phyloP scores from a whole-genome alignment of 495 filamentous ascomycete genomes.

The Trichodelitschia bisporula region DNA sequence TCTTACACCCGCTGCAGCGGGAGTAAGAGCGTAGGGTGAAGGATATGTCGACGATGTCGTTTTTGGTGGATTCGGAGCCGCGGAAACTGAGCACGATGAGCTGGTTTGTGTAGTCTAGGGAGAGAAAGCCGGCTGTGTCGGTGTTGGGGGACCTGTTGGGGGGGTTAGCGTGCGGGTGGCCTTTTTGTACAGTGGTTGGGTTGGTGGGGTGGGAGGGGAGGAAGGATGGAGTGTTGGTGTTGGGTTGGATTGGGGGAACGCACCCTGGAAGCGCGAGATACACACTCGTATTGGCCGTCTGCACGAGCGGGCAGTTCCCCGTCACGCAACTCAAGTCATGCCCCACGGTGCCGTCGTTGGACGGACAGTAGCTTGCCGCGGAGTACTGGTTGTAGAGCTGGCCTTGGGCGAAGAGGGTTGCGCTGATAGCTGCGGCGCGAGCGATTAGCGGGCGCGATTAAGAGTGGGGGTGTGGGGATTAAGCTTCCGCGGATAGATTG shows the following conservation, averaged over 20 bases:
- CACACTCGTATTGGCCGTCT: slow-evolving; percentile 27
- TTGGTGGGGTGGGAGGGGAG: no score
- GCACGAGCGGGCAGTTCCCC: slow-evolving; percentile 31
- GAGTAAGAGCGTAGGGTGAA: slow-evolving; percentile 17
- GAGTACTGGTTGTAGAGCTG: slow-evolving; percentile 44
- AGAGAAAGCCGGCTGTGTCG: slow-evolving; percentile 44
- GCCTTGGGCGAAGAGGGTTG: slow-evolving; percentile 26
- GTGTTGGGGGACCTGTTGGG: slow-evolving; percentile 26
- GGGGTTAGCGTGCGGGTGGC: background rate
- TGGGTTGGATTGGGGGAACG: no score
- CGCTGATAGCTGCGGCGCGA: no score
- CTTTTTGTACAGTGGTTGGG: no score
- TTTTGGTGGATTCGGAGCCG: slow-evolving; percentile 34
- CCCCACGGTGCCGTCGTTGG: slow-evolving; percentile 22
- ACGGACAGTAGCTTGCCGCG: slow-evolving; percentile 42
- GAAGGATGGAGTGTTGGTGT: no score
- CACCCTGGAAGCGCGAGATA: slow-evolving; percentile 36
- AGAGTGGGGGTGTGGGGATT: no score
- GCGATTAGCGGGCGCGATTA: no score
- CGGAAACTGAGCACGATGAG: slow-evolving; percentile 50
- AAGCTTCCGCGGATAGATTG: no score
- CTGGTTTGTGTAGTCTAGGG: slow-evolving; percentile 32
- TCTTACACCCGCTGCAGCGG: slow-evolving; percentile 25
- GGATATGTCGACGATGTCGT: slow-evolving; percentile 39
- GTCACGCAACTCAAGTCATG: slow-evolving; percentile 27